Percentiles rank a stretch among this genome's conserved stretches.
Evolutionary conservation across 2,329 filamentous ascomycete species (phyloP).

Genomic region (Ambrosiella beaveri): DNA sequence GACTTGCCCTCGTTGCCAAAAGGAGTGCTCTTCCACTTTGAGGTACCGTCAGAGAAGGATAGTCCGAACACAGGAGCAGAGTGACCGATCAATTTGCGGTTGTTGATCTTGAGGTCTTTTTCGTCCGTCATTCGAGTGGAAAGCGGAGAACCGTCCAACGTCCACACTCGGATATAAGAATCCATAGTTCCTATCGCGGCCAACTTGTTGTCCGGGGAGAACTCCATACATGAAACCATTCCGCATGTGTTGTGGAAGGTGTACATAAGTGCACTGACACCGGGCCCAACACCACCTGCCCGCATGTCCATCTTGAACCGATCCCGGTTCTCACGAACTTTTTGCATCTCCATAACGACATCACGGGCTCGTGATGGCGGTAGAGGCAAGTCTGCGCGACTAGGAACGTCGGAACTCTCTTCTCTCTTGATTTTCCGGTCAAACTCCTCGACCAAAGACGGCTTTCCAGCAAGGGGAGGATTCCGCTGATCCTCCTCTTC

Average conservation of each 20-base stretch:
- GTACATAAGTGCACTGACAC: conserved; percentile 87
- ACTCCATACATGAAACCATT: conserved; percentile 86
- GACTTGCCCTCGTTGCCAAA: conserved; percentile 32
- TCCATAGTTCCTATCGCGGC: conserved; percentile 82
- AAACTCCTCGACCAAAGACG: conserved; percentile 70
- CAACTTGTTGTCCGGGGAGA: conserved; percentile 76
- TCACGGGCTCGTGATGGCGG: conserved; percentile 79
- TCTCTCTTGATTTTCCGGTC: conserved; percentile 79
- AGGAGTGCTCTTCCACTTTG: conserved; percentile 30
- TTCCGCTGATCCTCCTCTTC: conserved; percentile 68
- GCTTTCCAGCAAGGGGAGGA: conserved; percentile 51
- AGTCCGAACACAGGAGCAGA: conserved; percentile 78
- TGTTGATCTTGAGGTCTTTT: conserved; percentile 42
- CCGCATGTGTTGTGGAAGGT: conserved; percentile 96
- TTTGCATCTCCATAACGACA: conserved; percentile 85
- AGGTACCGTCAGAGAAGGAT: conserved; percentile 63
- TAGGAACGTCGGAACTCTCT: conserved; percentile 69
- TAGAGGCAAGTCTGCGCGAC: conserved; percentile 61
- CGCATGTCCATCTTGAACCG: conserved; percentile 74
- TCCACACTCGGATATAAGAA: conserved; percentile 92
- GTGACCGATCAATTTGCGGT: conserved; percentile 68
- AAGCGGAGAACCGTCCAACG: conserved; percentile 68
- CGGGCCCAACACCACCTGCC: conserved; percentile 66
- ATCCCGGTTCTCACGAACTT: conserved; percentile 82
- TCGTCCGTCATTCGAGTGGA: conserved; percentile 44